Conservation (phyloP, 2,329 filamentous ascomycete genomes). For the Blastomyces parvus region DNA sequence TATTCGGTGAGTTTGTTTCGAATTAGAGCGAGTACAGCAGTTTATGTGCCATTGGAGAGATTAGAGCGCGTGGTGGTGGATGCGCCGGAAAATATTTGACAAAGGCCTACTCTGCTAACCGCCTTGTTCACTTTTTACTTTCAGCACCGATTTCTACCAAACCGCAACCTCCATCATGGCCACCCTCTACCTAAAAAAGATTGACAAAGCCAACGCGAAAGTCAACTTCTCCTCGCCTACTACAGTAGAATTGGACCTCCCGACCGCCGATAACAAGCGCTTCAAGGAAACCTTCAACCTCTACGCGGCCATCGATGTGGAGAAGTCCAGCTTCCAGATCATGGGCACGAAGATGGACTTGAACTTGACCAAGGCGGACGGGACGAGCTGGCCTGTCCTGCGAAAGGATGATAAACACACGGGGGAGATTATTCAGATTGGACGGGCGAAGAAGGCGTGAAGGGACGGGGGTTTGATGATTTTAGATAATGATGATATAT, state of each 20-base stretch:
- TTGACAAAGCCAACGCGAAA: conserved; percentile 68
- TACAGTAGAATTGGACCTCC: conserved; percentile 65
- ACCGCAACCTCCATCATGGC: conserved; percentile 76
- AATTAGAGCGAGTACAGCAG: background rate
- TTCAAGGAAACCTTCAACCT: conserved; percentile 66
- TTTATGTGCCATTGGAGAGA: conserved; percentile 7
- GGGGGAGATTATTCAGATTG: conserved; percentile 81
- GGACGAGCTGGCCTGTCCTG: conserved; percentile 74
- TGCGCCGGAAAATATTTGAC: background rate
- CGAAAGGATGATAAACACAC: conserved; percentile 64
- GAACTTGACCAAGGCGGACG: conserved; percentile 61
- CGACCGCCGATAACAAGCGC: conserved; percentile 77
- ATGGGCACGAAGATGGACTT: conserved; percentile 85
- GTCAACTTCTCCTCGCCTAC: conserved; percentile 56
- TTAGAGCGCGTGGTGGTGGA: background rate
- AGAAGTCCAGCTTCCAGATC: conserved; percentile 67
- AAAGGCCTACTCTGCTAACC: background rate
- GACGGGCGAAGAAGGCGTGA: conserved; percentile 57
- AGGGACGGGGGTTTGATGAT: background rate
- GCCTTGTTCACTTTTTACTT: background rate
- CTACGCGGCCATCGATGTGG: conserved; percentile 65
- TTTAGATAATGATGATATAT: background rate
- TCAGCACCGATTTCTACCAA: conserved; percentile 86
- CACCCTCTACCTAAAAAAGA: conserved; percentile 94
- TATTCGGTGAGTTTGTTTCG: conserved; percentile 53